These are phyloP conservation scores for Teratosphaeria viscida DNA, from an alignment of 2,329 filamentous ascomycete genomes.

Conservation along the genomic window DNA sequence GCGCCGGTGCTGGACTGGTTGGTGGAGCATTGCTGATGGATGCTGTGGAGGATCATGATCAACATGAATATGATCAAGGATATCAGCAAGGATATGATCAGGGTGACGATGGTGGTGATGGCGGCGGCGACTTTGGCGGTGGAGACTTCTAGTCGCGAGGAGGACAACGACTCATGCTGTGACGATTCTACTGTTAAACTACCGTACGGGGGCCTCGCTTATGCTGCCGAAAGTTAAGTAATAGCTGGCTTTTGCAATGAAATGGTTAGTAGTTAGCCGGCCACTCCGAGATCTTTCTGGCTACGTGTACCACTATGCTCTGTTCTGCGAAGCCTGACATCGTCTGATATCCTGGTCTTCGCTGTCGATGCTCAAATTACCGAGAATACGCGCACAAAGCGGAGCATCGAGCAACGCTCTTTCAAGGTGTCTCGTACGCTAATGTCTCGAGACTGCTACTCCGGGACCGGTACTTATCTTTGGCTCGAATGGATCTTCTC, in stretches of 20 bases:
- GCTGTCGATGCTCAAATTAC: too few species aligned
- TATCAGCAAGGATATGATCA: conserved; percentile 20
- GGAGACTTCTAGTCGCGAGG: background rate
- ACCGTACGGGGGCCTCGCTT: background rate
- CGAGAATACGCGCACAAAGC: too few species aligned
- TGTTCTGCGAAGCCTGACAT: too few species aligned
- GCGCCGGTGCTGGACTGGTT: conserved; percentile 69
- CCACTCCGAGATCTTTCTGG: too few species aligned
- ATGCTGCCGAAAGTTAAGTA: background rate
- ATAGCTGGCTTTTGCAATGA: background rate
- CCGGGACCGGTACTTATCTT: too few species aligned
- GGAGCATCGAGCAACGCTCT: too few species aligned
- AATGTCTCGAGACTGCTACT: too few species aligned
- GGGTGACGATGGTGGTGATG: conserved; percentile 2
- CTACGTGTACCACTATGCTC: too few species aligned
- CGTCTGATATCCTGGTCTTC: too few species aligned
- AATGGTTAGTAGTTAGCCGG: background rate
- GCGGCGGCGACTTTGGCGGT: background rate
- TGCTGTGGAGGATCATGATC: conserved; percentile 46
- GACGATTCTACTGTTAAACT: background rate
- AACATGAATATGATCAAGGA: conserved; percentile 41
- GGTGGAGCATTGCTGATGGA: conserved; percentile 65
- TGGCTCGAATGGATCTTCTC: too few species aligned
- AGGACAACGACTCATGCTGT: background rate
- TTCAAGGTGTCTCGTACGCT: too few species aligned